Evolutionary conservation across 345 rosid species (phyloP), one percentile per base, ranked within the genome.

Genomic region (Hypericum perforatum): DNA sequence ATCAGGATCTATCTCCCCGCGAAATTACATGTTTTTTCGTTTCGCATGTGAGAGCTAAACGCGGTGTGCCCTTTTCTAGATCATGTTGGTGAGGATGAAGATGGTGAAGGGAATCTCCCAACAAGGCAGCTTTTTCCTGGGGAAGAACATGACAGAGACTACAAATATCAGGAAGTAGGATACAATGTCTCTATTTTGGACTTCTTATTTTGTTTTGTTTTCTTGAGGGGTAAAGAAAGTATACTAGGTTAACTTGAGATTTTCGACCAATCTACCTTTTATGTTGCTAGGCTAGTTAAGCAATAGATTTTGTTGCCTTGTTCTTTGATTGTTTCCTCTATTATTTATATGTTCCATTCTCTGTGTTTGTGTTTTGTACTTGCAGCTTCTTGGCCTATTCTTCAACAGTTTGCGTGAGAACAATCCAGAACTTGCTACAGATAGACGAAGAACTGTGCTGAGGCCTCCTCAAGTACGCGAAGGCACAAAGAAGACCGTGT

Each of bases 391-490:
- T 56, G 89, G 91, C 46, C 72, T 89, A 69, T 85, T 86, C 49
- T 86, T 80, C 59, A 82, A 79, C 75, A 85, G 83, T 73, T 86
- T 89, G 39, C 86, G 84, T 51, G 99, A 94, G 78, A 77, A 94
- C 41, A 89, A 89, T 54, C 95, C 97, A 3, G 94, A 94, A 74
- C 92, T 94, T 60, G 86, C 95, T 6, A 91, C 95, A 60, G 99
- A 92, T 74, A 82, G 91, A 76, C 86, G 94, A 14, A 85, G 97
- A 70, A 92, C 97, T 53, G 95, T 86, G 56, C 85, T 89, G 97
- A 82, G 97, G 77, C 95, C 95, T 47, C 98, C 95, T 7, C 95
- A 94, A 68, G 97, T 94, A 53, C 94, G 94, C 56, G 99, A 94
- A 62, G 99, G 99, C 29, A 94, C 99, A 61, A 94, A 86, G 94